phyloP scores from a whole-genome alignment of 495 filamentous ascomycete genomes.

The Penicillium daleae region DNA sequence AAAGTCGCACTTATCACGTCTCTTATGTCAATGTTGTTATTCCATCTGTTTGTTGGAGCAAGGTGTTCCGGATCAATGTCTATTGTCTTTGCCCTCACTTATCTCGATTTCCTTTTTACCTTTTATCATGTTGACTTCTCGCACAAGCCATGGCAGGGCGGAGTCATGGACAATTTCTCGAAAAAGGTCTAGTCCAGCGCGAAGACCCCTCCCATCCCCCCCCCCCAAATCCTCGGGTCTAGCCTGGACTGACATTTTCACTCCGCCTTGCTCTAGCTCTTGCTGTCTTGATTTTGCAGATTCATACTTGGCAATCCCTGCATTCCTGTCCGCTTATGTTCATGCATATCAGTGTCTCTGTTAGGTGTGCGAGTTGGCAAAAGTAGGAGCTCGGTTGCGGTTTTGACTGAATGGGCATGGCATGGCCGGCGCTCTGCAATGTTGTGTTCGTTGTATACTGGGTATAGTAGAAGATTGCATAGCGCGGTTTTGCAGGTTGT shows the following conservation, averaged over 20 bases:
- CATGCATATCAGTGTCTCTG: background rate
- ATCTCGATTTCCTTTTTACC: background rate
- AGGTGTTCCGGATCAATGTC: slow-evolving; percentile 29
- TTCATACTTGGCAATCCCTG: background rate
- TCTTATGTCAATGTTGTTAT: slow-evolving; percentile 31
- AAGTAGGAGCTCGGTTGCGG: slow-evolving; percentile 1
- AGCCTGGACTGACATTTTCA: too few species aligned
- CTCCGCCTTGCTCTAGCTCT: background rate
- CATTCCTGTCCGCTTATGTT: background rate
- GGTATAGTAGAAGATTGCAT: slow-evolving; percentile 6
- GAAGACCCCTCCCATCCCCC: background rate
- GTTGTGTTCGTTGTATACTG: background rate
- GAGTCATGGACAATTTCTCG: background rate
- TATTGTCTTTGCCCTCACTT: background rate
- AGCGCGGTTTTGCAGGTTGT: background rate
- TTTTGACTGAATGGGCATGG: slow-evolving; percentile 7
- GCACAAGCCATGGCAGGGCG: background rate
- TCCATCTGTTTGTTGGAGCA: slow-evolving; percentile 26
- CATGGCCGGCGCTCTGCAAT: slow-evolving; percentile 3
- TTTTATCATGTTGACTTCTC: background rate
- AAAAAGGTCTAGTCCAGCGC: background rate
- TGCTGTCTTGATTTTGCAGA: background rate
- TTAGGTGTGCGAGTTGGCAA: background rate
- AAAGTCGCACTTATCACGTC: slow-evolving; percentile 31
- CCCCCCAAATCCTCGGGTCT: too few species aligned